phyloP scores from a whole-genome alignment of 2,329 filamentous ascomycete genomes.

The Sporothrix variecibatus region DNA sequence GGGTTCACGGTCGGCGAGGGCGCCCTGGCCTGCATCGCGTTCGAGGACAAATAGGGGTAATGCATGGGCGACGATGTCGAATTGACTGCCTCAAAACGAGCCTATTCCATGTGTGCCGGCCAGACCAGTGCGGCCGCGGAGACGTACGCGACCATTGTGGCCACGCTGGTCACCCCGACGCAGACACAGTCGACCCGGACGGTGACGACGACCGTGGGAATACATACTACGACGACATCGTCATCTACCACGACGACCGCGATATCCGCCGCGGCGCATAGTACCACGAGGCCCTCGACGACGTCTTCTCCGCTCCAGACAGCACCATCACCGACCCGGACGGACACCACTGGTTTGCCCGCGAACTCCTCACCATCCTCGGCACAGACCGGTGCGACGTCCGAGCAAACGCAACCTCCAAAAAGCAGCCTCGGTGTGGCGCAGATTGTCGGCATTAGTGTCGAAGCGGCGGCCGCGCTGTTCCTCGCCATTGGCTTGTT shows the following conservation, averaged over 20 bases:
- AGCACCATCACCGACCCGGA: constrained; percentile 12
- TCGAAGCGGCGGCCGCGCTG: constrained; percentile 54
- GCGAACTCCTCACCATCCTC: too few species aligned
- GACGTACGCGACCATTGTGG: constrained; percentile 60
- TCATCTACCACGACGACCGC: constrained; percentile 21
- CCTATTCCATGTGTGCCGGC: constrained; percentile 60
- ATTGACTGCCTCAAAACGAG: constrained; percentile 45
- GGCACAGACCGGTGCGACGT: neutral
- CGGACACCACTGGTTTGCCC: too few species aligned
- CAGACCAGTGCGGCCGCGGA: constrained; percentile 53
- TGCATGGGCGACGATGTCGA: constrained; percentile 54
- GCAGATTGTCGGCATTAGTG: constrained; percentile 56
- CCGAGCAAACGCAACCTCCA: constrained; percentile 35
- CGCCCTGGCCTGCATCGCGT: constrained; percentile 66
- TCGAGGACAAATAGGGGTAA: constrained; percentile 49
- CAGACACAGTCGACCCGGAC: constrained; percentile 35
- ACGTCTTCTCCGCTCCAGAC: too few species aligned
- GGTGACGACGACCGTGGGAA: constrained; percentile 42
- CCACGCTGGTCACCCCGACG: constrained; percentile 52
- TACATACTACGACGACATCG: constrained; percentile 17
- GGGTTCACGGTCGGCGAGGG: constrained; percentile 73
- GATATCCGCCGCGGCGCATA: too few species aligned
- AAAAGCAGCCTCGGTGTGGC: neutral
- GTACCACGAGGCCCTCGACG: too few species aligned
- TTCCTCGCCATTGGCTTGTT: constrained; percentile 47